Evolutionary conservation across 371 early-diverging fungal species (phyloP), one percentile per base, ranked within the genome.

Genomic region (Mucor lusitanicus): DNA sequence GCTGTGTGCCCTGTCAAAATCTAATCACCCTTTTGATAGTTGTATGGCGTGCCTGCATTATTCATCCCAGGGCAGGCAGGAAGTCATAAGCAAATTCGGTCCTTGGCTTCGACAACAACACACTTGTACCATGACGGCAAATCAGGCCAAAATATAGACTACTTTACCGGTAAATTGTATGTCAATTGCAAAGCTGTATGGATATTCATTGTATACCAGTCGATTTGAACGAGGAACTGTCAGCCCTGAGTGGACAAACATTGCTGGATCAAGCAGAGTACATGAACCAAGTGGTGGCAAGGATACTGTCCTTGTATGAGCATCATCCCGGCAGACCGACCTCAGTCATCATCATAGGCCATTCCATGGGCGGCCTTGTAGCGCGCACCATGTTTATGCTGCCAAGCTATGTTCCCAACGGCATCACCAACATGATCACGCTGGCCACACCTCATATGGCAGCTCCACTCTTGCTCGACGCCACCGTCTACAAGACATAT

Each of bases 341-440:
- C 2, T 89, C 94, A 3, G 95, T 97, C 13, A 68, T 94, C 15
- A 74, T 98, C 21, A 78, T 98, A 28, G 97, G 93, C 4, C 98
- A 97, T 70, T 96, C 96, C 7, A 97, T 98, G 98, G 98, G 98
- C 27, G 98, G 98, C 7, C 81, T 97, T 28, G 96, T 97, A 3
- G 95, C 96, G 1, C 79, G 97, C 19, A 82, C 91, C 0, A 79
- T 92, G 58, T 81, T 93, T 56, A 87, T 86, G 6, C 73, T 93
- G 63, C 73, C 82, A 0, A 92, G 87, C 72, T 91, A 92, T 70
- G 63, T 72, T 9, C 78, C 84, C 0, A 86, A 87, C 4, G 84
- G 90, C 3, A 85, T 97, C 30, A 82, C 87, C 54, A 90, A 92
- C 1, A 88, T 98, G 48, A 68, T 97, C 33, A 98, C 98, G 0